These are phyloP conservation scores for Collybiopsis luxurians DNA, from an alignment of 768 basidiomycete genomes.

Conservation along the genomic window DNA sequence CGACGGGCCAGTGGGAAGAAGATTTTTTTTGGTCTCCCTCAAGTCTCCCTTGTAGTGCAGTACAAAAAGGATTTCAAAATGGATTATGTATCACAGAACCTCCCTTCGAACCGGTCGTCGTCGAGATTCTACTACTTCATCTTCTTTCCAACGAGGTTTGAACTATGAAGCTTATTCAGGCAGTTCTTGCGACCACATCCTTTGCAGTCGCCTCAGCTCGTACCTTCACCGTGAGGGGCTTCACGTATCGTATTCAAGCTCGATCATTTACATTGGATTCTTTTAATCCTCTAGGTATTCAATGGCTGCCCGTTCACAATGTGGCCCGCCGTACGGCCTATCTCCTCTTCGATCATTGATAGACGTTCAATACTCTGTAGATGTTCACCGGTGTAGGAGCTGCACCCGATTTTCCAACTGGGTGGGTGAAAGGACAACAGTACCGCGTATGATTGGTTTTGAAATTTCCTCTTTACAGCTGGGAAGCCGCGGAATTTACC, in stretches of 20 bases:
- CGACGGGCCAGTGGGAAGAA: not conserved
- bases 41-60: not conserved
- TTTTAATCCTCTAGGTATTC: slow-evolving; percentile 19
- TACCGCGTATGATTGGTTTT: not conserved
- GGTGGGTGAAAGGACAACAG: slow-evolving; percentile 7
- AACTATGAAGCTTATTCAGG: not conserved
- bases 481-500: slow-evolving; percentile 23
- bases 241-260: too few species aligned
- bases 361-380: slow-evolving; percentile 21
- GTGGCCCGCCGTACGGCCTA: slow-evolving; percentile 28
- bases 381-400: slow-evolving; percentile 59
- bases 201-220: not conserved
- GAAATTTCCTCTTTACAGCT: slow-evolving; percentile 8
- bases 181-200: not conserved
- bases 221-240: slow-evolving; percentile 3
- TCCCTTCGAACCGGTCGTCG: not conserved
- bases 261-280: too few species aligned
- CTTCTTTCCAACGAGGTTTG: not conserved
- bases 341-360: slow-evolving; percentile 34
- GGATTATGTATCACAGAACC: not conserved
- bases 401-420: slow-evolving; percentile 30
- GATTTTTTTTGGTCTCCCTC: not conserved
- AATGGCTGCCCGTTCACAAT: slow-evolving; percentile 50
- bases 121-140: not conserved
- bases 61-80: not conserved